Evolutionary conservation across 495 filamentous ascomycete genomes (phyloP).

Genomic region (Tuber melanosporum): DNA sequence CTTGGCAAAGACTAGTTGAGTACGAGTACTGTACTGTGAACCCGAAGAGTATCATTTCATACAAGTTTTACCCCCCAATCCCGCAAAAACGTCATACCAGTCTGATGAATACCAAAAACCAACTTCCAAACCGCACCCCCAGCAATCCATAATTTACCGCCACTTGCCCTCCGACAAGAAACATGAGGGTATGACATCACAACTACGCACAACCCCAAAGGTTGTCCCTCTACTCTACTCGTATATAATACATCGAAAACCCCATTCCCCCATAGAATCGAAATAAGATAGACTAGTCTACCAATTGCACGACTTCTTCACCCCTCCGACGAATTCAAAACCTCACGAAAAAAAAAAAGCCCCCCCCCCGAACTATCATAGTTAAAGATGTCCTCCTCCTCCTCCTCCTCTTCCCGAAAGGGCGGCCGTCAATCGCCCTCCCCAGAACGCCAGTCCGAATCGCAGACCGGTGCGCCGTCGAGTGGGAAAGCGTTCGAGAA

Average conservation of each 20-base stretch:
- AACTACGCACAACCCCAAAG: slow-evolving; percentile 2
- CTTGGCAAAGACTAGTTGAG: too few species aligned
- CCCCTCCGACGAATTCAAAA: too few species aligned
- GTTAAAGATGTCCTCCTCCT: slow-evolving; percentile 52
- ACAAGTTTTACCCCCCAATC: too few species aligned
- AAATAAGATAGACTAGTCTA: too few species aligned
- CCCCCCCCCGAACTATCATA: too few species aligned
- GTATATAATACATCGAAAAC: not conserved
- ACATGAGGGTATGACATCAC: slow-evolving; percentile 9
- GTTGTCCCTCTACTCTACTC: not conserved
- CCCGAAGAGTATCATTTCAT: too few species aligned
- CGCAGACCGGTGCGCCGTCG: slow-evolving; percentile 47
- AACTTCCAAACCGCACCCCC: too few species aligned
- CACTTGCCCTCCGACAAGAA: not conserved
- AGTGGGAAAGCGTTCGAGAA: slow-evolving; percentile 11
- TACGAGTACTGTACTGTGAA: too few species aligned
- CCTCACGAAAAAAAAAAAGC: slow-evolving; percentile 18
- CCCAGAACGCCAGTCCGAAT: slow-evolving; percentile 60
- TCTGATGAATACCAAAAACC: too few species aligned
- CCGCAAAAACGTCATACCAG: too few species aligned
- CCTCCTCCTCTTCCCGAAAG: slow-evolving; percentile 41
- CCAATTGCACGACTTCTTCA: too few species aligned
- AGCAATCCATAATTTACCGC: not conserved
- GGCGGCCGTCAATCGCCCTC: slow-evolving; percentile 75
- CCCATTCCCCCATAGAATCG: too few species aligned